Evolutionary conservation across 352 stramenopile genomes (phyloP).

Genomic region (Pythium grandisporangium): DNA sequence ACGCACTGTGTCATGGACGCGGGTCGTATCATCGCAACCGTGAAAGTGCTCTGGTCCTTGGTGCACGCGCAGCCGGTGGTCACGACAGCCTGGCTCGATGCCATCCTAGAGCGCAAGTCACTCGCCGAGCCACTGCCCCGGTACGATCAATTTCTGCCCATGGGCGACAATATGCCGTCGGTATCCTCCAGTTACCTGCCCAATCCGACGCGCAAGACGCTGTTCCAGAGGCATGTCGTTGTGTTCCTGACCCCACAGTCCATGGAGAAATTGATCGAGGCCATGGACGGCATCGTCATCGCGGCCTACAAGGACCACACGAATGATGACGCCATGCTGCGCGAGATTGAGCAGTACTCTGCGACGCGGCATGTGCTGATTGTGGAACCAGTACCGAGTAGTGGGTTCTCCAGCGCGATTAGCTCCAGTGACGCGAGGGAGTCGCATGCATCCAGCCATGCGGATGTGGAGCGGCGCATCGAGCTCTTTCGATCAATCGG

Average conservation of each 20-base stretch:
- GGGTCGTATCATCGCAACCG: conserved; percentile 68
- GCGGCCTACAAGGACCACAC: conserved; percentile 41
- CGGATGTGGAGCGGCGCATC: conserved; percentile 45
- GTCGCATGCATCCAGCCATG: conserved; percentile 1
- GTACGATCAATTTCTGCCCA: conserved; percentile 69
- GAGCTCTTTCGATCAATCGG: conserved; percentile 51
- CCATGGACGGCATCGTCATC: conserved; percentile 65
- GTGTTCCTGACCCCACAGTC: conserved; percentile 66
- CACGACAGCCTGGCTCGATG: conserved; percentile 71
- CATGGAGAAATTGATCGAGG: conserved; percentile 69
- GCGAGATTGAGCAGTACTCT: conserved; percentile 38
- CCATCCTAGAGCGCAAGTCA: conserved; percentile 61
- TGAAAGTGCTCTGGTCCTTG: conserved; percentile 82
- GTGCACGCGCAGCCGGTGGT: conserved; percentile 82
- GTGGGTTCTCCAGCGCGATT: conserved; percentile 42
- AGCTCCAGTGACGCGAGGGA: conserved; percentile 38
- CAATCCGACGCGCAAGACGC: conserved; percentile 62
- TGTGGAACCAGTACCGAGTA: conserved; percentile 38
- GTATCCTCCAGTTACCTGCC: conserved; percentile 62
- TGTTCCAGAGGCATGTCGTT: conserved; percentile 62
- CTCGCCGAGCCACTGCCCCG: conserved; percentile 63
- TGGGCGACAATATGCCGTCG: conserved; percentile 38
- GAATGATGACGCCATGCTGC: conserved; percentile 48
- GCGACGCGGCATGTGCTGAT: conserved; percentile 45
- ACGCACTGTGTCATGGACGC: conserved; percentile 85